Evolutionary conservation across 1,139 yeast genomes (phyloP), one percentile per base, ranked within the genome.

Genomic region (Sugiyamaella xylanicola): DNA sequence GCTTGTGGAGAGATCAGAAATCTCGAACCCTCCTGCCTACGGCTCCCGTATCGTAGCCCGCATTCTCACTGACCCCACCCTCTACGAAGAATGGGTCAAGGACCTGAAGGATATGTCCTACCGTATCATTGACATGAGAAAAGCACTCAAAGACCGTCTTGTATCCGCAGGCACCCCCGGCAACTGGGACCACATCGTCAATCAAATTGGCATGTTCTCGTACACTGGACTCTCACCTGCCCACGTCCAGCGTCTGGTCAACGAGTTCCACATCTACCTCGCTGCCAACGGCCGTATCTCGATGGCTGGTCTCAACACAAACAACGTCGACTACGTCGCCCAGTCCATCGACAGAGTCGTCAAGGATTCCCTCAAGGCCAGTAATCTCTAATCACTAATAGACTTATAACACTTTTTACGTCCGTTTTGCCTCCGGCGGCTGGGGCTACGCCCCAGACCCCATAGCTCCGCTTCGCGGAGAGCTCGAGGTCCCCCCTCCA

Each of bases 191-290:
- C 96, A 89, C 71, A 80, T 93, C 70, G 78, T 86, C 61, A 79
- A 84, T 68, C 98, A 93, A 74, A 87, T 95, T 72, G 99, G 99
- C 68, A 93, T 93, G 98, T 93, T 93, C 74, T 89, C 92, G 56
- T 93, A 81, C 77, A 92, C 97, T 43, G 97, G 97, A 11, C 80
- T 93, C 62, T 72, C 76, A 32, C 76, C 84, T 45, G 81, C 79
- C 44, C 96, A 90, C 73, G 93, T 88, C 49, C 77, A 82, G 55
- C 76, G 77, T 62, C 79, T 93, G 69, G 83, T 87, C 67, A 79
- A 81, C 55, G 83, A 88, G 67, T 86, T 76, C 74, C 86, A 90
- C 43, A 85, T 93, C 43, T 93, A 93, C 72, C 81, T 95, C 68
- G 87, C 96, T 39, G 79, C 81, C 63, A 95, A 91, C 71, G 98